Evolutionary conservation across 1,284 basidiomycete species (phyloP).

Genomic region (Naganishia cerealis): DNA sequence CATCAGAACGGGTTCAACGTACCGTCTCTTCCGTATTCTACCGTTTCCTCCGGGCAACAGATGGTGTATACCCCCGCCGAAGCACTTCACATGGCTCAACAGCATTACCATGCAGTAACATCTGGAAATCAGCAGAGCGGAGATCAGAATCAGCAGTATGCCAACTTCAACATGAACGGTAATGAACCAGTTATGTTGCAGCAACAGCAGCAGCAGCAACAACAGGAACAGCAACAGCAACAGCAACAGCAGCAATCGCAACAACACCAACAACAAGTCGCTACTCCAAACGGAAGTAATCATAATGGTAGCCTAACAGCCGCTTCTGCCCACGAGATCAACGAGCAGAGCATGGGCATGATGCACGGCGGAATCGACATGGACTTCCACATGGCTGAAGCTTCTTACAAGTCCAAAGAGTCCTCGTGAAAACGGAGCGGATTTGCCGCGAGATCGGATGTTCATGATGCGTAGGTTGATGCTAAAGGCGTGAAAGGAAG

Average conservation of each 20-base stretch:
- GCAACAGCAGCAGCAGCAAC: constrained; percentile 2
- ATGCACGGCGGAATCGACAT: constrained; percentile 32
- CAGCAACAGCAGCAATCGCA: constrained; percentile 7
- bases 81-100: constrained; percentile 1
- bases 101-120: background rate
- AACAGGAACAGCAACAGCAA: background rate
- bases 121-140: background rate
- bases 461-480: background rate
- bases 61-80: background rate
- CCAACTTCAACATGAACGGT: constrained; percentile 2
- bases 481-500: background rate
- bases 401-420: constrained; percentile 4
- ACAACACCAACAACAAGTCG: background rate
- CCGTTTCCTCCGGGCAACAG: constrained; percentile 1
- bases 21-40: constrained; percentile 11
- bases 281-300: background rate
- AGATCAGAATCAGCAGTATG: constrained; percentile 9
- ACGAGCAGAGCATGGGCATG: constrained; percentile 31
- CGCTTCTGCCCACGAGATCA: constrained; percentile 25
- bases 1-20: constrained; percentile 10
- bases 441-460: background rate
- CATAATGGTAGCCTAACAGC: constrained; percentile 10
- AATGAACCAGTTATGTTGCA: background rate
- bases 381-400: constrained; percentile 28
- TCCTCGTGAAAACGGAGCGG: background rate